A percentile compares a stretch with the other conserved stretches of the same genome.
These are phyloP conservation scores for Globisporangium lucens DNA, from an alignment of 352 stramenopile species.

Conservation along the genomic window DNA sequence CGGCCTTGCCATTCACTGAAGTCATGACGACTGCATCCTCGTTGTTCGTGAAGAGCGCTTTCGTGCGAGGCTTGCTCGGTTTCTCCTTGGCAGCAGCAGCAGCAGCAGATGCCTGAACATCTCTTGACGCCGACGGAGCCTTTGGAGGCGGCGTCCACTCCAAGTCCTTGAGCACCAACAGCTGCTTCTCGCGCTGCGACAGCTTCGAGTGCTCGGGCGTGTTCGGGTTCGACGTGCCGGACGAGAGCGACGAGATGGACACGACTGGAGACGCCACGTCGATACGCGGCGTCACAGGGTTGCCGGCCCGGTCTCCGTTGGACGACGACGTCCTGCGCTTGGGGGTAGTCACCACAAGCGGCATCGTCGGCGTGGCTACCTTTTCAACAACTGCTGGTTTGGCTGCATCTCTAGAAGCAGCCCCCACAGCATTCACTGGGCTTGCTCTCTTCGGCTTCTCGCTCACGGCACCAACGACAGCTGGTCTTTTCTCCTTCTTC, in stretches of 20 bases:
- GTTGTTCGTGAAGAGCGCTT: slow-evolving; percentile 15
- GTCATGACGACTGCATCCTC: background rate
- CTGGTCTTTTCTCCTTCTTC: slow-evolving; percentile 4
- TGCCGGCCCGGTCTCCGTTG: background rate
- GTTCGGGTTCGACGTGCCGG: slow-evolving; percentile 58
- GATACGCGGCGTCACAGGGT: slow-evolving; percentile 16
- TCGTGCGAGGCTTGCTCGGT: slow-evolving; percentile 16
- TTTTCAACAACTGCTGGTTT: background rate
- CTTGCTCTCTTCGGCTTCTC: slow-evolving; percentile 13
- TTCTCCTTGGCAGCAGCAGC: background rate
- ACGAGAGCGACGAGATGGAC: slow-evolving; percentile 63
- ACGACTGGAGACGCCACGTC: slow-evolving; percentile 61
- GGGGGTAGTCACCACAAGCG: slow-evolving; percentile 33
- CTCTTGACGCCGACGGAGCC: background rate
- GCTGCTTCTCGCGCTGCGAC: slow-evolving; percentile 32
- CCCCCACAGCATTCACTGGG: background rate
- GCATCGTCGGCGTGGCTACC: background rate
- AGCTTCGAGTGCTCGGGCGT: slow-evolving; percentile 45
- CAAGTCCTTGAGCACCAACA: slow-evolving; percentile 46
- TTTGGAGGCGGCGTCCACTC: slow-evolving; percentile 46
- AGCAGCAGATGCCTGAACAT: background rate
- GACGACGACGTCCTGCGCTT: slow-evolving; percentile 17
- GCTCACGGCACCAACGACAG: background rate
- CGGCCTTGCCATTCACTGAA: background rate
- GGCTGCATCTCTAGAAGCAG: background rate